These are phyloP conservation scores for Citrullus amarus DNA, from an alignment of 306 rosid genomes.

Conservation along the genomic window DNA sequence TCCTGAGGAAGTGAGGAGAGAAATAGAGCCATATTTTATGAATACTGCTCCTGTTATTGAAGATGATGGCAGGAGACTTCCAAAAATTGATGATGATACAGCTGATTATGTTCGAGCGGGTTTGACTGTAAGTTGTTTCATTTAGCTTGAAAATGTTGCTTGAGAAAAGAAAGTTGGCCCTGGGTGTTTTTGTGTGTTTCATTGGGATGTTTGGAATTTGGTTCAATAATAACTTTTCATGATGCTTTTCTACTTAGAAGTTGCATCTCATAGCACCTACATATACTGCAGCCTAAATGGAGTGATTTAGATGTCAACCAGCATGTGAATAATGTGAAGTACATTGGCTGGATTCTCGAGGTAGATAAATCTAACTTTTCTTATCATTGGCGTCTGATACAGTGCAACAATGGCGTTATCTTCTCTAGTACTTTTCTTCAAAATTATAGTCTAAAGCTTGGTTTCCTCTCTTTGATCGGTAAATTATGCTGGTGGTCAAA, in stretches of 20 bases:
- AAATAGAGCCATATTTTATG: conserved; percentile 68
- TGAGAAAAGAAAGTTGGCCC: not conserved
- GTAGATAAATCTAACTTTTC: conserved; percentile 21
- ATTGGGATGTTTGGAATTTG: not conserved
- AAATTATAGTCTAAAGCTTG: not conserved
- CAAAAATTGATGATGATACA: conserved; percentile 57
- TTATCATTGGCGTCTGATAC: not conserved
- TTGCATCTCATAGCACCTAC: not conserved
- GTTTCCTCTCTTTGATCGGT: not conserved
- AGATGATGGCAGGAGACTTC: conserved; percentile 67
- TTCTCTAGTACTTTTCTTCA: not conserved
- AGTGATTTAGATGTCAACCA: conserved; percentile 84
- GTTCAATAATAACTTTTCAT: not conserved
- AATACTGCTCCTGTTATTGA: conserved; percentile 62
- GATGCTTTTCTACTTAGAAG: not conserved
- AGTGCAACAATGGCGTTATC: not conserved
- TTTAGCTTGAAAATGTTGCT: not conserved
- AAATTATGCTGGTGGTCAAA: not conserved
- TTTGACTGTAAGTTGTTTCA: conserved; percentile 50
- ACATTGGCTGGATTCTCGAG: conserved; percentile 99
- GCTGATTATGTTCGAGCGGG: conserved; percentile 57
- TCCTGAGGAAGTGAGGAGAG: conserved; percentile 77
- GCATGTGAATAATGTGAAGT: conserved; percentile 98
- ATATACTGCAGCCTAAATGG: conserved; percentile 74
- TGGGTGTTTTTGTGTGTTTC: not conserved